Evolutionary conservation across 306 rosid species (phyloP).

Genomic region (Cyclanthera cordifolia): DNA sequence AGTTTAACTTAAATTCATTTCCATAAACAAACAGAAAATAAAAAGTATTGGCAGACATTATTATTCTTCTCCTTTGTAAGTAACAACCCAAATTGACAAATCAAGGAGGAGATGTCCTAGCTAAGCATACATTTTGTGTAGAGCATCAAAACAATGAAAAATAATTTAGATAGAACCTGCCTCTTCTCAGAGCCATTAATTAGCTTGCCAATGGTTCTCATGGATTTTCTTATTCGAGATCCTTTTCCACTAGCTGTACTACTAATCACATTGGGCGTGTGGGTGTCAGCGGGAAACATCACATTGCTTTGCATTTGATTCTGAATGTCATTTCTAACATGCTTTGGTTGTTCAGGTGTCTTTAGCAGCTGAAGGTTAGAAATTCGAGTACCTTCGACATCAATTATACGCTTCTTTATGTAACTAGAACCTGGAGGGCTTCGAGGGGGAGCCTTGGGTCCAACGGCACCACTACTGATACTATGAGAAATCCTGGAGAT

Average conservation of each 20-base stretch:
- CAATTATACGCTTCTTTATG: conserved; percentile 30
- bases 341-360: conserved; percentile 43
- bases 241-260: conserved; percentile 59
- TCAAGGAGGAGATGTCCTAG: too few species aligned
- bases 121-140: neutral
- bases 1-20: neutral
- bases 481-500: neutral
- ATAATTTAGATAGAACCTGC: conserved; percentile 17
- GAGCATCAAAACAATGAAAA: neutral
- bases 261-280: conserved; percentile 29
- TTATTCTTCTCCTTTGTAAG: too few species aligned
- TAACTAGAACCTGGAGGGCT: conserved; percentile 38
- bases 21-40: neutral
- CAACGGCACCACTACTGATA: neutral
- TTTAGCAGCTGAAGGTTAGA: conserved; percentile 38
- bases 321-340: conserved; percentile 28
- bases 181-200: conserved; percentile 80
- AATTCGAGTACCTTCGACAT: conserved; percentile 30
- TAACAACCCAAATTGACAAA: too few species aligned
- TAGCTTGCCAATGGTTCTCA: conserved; percentile 80
- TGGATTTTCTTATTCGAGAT: conserved; percentile 69
- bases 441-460: conserved; percentile 35
- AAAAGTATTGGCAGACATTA: too few species aligned
- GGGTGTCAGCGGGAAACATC: conserved; percentile 27
- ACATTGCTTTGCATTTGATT: conserved; percentile 15